Conservation (phyloP, 139 green algal genomes). For the Picochlorum sp. region DNA sequence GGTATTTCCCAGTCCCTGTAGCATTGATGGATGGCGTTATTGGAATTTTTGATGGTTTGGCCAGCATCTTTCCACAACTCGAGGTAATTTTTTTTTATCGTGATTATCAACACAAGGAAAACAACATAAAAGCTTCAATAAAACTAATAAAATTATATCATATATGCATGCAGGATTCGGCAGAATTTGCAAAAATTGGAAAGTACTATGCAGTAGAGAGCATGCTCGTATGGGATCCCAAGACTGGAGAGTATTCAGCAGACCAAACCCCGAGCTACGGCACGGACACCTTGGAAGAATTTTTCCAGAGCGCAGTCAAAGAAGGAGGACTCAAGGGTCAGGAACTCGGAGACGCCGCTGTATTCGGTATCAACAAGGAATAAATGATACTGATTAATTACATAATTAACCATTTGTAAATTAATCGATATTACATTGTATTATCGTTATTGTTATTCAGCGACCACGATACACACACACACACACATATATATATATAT, state of each 20-base stretch:
- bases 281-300: slow-evolving; percentile 86
- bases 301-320: slow-evolving; percentile 63
- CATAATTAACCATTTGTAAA: too few species aligned
- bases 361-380: slow-evolving; percentile 24
- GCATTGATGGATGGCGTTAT: slow-evolving; percentile 96
- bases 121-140: too few species aligned
- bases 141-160: too few species aligned
- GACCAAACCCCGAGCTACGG: slow-evolving; percentile 87
- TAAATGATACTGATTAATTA: too few species aligned
- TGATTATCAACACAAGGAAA: too few species aligned
- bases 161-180: slow-evolving; percentile 55
- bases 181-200: slow-evolving; percentile 90
- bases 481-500: too few species aligned
- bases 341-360: slow-evolving; percentile 76
- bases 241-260: slow-evolving; percentile 56
- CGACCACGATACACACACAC: too few species aligned
- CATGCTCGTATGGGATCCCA: slow-evolving; percentile 89
- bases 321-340: slow-evolving; percentile 76
- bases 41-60: slow-evolving; percentile 69
- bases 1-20: slow-evolving; percentile 86
- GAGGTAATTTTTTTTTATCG: too few species aligned
- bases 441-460: too few species aligned
- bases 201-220: slow-evolving; percentile 95
- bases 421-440: too few species aligned
- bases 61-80: slow-evolving; percentile 62